Conservation (phyloP, 257 asterid genomes). For the Datura wrightii region DNA sequence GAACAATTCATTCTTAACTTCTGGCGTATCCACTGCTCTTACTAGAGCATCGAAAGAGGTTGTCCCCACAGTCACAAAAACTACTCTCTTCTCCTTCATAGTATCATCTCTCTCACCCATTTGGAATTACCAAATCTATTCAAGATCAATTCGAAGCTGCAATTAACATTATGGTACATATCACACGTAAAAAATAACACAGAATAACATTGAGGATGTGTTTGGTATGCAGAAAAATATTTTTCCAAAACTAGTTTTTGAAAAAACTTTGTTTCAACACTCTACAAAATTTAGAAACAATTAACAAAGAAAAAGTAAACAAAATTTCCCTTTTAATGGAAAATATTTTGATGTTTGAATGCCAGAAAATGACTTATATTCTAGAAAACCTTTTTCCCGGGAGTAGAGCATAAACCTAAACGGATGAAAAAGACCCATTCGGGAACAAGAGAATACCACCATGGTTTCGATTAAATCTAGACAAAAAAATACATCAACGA, state of each 20-base stretch:
- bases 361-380: neutral
- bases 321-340: neutral
- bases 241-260: no score
- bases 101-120: conserved; percentile 56
- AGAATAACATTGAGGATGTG: neutral
- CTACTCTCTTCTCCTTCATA: conserved; percentile 53
- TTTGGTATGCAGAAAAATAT: neutral
- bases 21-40: conserved; percentile 68
- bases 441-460: neutral
- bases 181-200: neutral
- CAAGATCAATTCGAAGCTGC: neutral
- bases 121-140: conserved; percentile 27
- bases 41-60: conserved; percentile 90
- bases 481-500: neutral
- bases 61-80: conserved; percentile 92
- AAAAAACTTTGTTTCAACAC: no score
- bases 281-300: no score
- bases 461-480: neutral
- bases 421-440: neutral
- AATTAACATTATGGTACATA: neutral
- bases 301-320: no score
- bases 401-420: neutral
- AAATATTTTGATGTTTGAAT: neutral
- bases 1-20: conserved; percentile 68
- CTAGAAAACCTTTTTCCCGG: neutral